phyloP scores from a whole-genome alignment of 2,329 filamentous ascomycete species.

The Alternaria ventricosa region DNA sequence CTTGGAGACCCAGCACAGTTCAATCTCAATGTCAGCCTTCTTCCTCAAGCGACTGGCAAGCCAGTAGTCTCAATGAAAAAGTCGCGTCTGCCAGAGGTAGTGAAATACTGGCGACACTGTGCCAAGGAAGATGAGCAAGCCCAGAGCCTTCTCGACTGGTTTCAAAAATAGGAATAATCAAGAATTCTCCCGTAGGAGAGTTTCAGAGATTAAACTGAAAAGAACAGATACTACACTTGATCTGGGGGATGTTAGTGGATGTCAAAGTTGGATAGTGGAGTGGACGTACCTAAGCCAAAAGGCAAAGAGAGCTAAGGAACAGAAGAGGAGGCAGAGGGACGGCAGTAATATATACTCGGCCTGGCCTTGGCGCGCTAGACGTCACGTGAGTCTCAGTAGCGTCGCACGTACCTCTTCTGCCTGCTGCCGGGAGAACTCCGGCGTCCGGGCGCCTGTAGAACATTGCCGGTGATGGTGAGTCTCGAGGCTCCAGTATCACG shows the following conservation, averaged over 20 bases:
- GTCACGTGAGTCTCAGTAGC: neutral
- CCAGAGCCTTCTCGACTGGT: conserved; percentile 15
- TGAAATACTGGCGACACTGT: conserved; percentile 32
- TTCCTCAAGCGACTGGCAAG: conserved; percentile 65
- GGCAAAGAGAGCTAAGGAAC: conserved; percentile 4
- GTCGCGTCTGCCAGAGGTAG: conserved; percentile 28
- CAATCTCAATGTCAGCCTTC: conserved; percentile 31
- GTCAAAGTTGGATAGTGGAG: no score
- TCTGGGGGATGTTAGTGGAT: neutral
- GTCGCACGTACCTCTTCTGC: neutral
- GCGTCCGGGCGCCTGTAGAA: neutral
- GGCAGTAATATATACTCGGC: neutral
- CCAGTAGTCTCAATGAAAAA: conserved; percentile 67
- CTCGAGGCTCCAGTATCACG: neutral
- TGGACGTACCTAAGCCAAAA: conserved; percentile 1
- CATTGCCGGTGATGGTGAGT: neutral
- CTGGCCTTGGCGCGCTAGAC: neutral
- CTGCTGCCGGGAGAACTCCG: neutral
- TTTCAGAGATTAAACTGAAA: conserved; percentile 19
- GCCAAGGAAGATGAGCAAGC: conserved; percentile 25
- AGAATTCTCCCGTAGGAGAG: conserved; percentile 12
- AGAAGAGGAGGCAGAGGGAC: neutral
- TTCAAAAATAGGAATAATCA: conserved; percentile 29
- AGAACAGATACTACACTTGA: conserved; percentile 11
- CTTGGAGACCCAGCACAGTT: no score